Evolutionary conservation across 73 alveolate species (phyloP).

Genomic region (Paramecium octaurelia): DNA sequence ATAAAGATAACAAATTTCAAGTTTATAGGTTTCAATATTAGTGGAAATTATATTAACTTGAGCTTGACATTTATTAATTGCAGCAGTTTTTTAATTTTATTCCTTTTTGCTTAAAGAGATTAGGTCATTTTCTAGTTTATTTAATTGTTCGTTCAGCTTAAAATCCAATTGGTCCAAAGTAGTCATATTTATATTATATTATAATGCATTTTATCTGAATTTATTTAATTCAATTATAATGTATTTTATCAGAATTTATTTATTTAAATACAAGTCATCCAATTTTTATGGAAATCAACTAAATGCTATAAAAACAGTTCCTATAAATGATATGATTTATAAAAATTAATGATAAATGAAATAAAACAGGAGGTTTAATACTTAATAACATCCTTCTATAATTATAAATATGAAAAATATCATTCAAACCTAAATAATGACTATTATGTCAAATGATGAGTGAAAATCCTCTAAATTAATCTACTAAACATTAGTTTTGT

Average conservation of each 20-base stretch:
- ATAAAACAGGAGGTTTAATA: background rate
- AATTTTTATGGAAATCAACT: too few relatives aligned
- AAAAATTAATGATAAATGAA: background rate
- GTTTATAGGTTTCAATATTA: constrained; percentile 37
- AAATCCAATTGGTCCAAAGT: constrained; percentile 2
- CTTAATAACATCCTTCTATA: background rate
- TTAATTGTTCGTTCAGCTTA: background rate
- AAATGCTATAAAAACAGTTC: too few relatives aligned
- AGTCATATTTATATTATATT: background rate
- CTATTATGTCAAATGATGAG: background rate
- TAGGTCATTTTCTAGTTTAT: constrained; percentile 3
- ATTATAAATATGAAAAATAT: background rate
- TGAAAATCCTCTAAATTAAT: background rate
- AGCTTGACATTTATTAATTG: constrained; percentile 40
- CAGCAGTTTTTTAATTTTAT: background rate
- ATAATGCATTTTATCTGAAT: too few relatives aligned
- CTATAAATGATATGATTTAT: too few relatives aligned
- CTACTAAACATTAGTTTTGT: constrained; percentile 7
- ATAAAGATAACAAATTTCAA: constrained; percentile 48
- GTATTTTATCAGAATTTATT: background rate
- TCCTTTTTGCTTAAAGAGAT: background rate
- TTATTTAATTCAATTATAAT: too few relatives aligned
- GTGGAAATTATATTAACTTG: constrained; percentile 35
- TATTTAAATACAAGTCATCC: too few relatives aligned
- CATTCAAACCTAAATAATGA: constrained; percentile 35